Base-by-base conservation (phyloP, 2,329 filamentous ascomycete genomes). In the Phaeosphaeriaceae sp. region DNA sequence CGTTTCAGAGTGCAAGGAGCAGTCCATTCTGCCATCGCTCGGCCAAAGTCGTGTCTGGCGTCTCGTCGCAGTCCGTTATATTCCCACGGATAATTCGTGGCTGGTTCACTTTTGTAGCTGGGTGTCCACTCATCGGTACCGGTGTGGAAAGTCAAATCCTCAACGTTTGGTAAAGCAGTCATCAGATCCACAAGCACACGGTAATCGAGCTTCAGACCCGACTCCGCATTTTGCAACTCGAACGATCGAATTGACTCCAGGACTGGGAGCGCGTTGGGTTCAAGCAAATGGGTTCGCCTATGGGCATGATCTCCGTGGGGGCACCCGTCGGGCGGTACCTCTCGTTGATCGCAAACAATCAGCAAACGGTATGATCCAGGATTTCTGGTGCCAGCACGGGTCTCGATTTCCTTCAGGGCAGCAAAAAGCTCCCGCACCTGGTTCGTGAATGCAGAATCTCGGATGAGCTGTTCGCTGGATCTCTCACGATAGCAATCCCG, bases 41-140 rank as follows among this genome's bases (percentile, higher is more conserved):
- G 58, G 15, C 24, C 54, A 41, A 67, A 67, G 27, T 56, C 62
- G 42, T 64, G 56, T 7, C 62, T 56, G 0, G 60, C 33, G 42
- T 67, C 65, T 33, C 65, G 54, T 1, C 54, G 58, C 15, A 57
- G 58, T 10, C 65, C 65, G 22, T 52, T 49, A 25, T 49, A 60
- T 10, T 67, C 65, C 7, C 46, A 48, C 7, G 41, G 52, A 40
- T 42, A 54, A 5, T 48, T 20, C 21, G n/a, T 21, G 6, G 31
- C 17, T 22, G n/a, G 27, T 33, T 56, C 54, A 1, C 42, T 19
- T n/a, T 5, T 0, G 5, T 20, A 53, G 13, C 1, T 1, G 6
- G 41, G 41, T 2, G 22, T 53, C 51, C 51, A 53, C 3, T 53
- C 51, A 11, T 46, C 41, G 9, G 3, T 1, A 22, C 51, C 51